Base-by-base conservation (phyloP, 495 filamentous ascomycete genomes). In the Apiosordaria backusii region DNA sequence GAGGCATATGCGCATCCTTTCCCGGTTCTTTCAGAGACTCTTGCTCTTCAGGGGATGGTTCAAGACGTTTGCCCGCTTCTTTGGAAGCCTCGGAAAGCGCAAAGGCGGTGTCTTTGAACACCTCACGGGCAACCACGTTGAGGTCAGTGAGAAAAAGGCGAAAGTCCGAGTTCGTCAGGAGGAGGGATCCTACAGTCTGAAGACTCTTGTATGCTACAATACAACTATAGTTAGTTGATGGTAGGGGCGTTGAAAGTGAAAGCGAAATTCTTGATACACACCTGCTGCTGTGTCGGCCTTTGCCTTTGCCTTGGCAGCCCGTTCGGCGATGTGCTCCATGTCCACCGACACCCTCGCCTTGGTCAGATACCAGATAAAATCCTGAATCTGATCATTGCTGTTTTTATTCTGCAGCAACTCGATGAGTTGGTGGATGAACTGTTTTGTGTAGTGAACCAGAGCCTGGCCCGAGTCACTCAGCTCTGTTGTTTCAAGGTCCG, bases 81-180 rank as follows among this genome's bases (percentile, higher is more conserved):
- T 88, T 85, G 0, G 92, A 92, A 6, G 86, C 86, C 29, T 84
- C 81, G 1, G 92, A 92, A 10, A 95, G 72, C 0, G 88, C 89
- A 57, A 91, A 88, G 0, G 92, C 91, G 1, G 94, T 93, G 69
- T 97, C 93, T 64, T 86, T 86, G 72, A 98, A 94, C 25, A 98
- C 87, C 74, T 96, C 90, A 9, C 91, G 86, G 13, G 88, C 90
- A 64, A 98, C 84, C 0, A 88, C 85, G 52, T 87, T 87, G 27
- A 97, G 76, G 71, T 98, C 94, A n/a, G 87, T 84, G 26, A 97
- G 83, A 70, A 98, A 93, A 18, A 92, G 78, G 21, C 93, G 87
- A 75, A 98, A 97, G 70, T 97, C 93, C 3, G 90, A 86, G 74
- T 98, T 98, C 18, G 90, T 92, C 23, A 98, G 79, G 0, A 97